These are phyloP conservation scores for Microcyclospora tardicrescens DNA, from an alignment of 2,329 filamentous ascomycete genomes.

Conservation along the genomic window DNA sequence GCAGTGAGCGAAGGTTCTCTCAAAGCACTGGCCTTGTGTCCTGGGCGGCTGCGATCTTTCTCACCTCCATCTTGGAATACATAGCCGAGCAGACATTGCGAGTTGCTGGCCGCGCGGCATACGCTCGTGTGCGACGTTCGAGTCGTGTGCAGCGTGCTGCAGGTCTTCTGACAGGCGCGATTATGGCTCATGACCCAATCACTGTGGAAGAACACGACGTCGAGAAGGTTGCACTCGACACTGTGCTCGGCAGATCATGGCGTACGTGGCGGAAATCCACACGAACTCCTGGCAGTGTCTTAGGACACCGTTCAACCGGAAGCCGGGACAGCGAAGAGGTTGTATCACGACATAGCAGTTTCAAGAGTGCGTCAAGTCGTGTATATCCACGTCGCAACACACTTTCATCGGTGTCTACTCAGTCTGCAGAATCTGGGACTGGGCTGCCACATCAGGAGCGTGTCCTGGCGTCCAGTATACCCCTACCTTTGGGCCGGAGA, in stretches of 20 bases:
- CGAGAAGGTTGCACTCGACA: conserved; percentile 82
- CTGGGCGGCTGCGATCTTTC: conserved; percentile 84
- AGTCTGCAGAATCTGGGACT: conserved; percentile 10
- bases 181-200: conserved; percentile 27
- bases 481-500: conserved; percentile 53
- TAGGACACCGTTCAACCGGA: background rate
- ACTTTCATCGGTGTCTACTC: too few species aligned
- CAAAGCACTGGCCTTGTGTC: conserved; percentile 46
- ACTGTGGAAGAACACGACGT: conserved; percentile 85
- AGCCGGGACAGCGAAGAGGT: conserved; percentile 2
- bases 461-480: conserved; percentile 44
- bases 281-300: conserved; percentile 26
- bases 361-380: background rate
- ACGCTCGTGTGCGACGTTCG: conserved; percentile 42
- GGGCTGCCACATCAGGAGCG: conserved; percentile 28
- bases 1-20: conserved; percentile 44
- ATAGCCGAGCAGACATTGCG: conserved; percentile 83
- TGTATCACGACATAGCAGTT: conserved; percentile 1
- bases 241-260: conserved; percentile 81
- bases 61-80: conserved; percentile 88
- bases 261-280: conserved; percentile 86
- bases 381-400: background rate
- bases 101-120: conserved; percentile 76
- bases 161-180: conserved; percentile 7
- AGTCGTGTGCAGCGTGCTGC: conserved; percentile 20